These are phyloP conservation scores for Hyphopichia wangnamkhiaoensis DNA, from an alignment of 1,139 yeast genomes.

Conservation along the genomic window DNA sequence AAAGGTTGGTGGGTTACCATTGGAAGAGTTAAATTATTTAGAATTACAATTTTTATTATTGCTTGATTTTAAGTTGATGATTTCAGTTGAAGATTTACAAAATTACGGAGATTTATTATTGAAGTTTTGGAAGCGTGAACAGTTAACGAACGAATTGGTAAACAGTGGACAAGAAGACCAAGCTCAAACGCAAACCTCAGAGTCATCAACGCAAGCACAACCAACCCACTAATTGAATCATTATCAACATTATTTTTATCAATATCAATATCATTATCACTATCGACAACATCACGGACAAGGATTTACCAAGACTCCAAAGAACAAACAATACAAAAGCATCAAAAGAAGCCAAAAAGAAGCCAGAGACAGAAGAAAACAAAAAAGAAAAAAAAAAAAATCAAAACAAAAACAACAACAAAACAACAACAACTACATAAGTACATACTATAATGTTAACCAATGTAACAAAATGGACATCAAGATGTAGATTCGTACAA, in stretches of 20 bases:
- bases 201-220: background rate
- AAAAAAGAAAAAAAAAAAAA: too few species aligned
- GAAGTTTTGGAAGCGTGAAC: slow-evolving; percentile 80
- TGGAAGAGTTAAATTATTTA: slow-evolving; percentile 88
- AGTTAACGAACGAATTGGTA: slow-evolving; percentile 40
- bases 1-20: slow-evolving; percentile 94
- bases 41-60: slow-evolving; percentile 86
- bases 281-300: too few species aligned
- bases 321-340: background rate
- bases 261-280: too few species aligned
- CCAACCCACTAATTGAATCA: too few species aligned
- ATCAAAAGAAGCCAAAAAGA: background rate
- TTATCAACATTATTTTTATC: too few species aligned
- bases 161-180: slow-evolving; percentile 4
- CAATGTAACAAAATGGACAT: too few species aligned
- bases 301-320: background rate
- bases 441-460: too few species aligned
- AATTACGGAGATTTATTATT: slow-evolving; percentile 84
- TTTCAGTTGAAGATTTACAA: slow-evolving; percentile 87
- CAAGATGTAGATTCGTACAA: too few species aligned
- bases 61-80: slow-evolving; percentile 84
- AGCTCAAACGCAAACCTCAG: background rate
- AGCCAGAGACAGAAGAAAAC: too few species aligned
- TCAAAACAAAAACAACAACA: background rate
- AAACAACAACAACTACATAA: background rate